A percentile compares a stretch with the other conserved stretches of the same genome.
Evolutionary conservation across 2,329 filamentous ascomycete genomes (phyloP).

Genomic region (Juglanconis juglandina): DNA sequence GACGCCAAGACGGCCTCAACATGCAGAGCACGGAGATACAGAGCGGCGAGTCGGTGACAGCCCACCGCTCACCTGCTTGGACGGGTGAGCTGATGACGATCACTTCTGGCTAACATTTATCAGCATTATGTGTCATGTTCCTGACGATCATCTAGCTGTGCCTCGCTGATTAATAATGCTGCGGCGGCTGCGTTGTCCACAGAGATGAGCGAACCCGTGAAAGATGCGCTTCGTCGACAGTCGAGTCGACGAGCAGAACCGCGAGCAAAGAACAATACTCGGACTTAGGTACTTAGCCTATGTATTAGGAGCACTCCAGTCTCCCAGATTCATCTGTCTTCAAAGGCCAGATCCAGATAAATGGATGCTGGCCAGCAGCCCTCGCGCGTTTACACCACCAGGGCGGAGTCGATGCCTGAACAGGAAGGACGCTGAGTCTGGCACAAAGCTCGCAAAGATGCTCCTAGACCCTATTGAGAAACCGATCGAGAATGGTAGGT

Average conservation of each 20-base stretch:
- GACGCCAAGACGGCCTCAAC: not conserved
- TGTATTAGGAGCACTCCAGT: no score
- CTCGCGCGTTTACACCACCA: not conserved
- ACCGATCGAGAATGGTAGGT: conserved; percentile 1
- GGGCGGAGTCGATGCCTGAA: not conserved
- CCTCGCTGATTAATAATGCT: not conserved
- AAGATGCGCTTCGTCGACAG: no score
- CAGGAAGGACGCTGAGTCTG: not conserved
- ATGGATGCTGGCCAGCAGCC: not conserved
- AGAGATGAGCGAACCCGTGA: no score
- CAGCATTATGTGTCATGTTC: not conserved
- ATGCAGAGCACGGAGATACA: not conserved
- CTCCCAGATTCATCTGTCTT: not conserved
- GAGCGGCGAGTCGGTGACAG: not conserved
- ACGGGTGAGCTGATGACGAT: conserved; percentile 4
- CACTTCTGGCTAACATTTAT: not conserved
- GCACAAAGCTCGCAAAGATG: not conserved
- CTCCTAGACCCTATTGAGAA: not conserved
- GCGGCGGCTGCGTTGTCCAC: no score
- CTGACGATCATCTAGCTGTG: not conserved
- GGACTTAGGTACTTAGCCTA: no score
- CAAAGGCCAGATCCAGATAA: not conserved
- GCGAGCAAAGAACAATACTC: no score
- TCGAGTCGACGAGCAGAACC: no score
- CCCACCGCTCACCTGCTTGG: conserved; percentile 1